These are phyloP conservation scores for Syncephalastrum contaminatum DNA, from an alignment of 371 early-diverging fungal genomes.

Conservation along the genomic window DNA sequence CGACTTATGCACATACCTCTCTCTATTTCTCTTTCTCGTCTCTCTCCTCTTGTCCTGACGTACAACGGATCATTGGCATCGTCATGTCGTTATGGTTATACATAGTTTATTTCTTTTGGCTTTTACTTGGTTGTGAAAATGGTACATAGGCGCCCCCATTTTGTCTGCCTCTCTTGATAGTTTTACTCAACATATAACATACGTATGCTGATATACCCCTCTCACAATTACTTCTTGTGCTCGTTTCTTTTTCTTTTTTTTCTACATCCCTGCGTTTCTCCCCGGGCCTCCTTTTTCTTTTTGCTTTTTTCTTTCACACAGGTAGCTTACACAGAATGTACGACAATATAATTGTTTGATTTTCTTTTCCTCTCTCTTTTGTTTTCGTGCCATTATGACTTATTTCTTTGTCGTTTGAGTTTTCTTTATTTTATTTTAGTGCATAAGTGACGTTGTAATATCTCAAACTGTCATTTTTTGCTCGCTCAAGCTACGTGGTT, in stretches of 20 bases:
- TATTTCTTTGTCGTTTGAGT: too few relatives aligned
- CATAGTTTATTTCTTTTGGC: constrained; percentile 1
- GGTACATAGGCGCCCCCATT: too few relatives aligned
- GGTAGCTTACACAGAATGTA: background rate
- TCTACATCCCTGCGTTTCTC: constrained; percentile 4
- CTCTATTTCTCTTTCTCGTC: background rate
- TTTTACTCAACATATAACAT: too few relatives aligned
- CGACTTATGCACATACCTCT: constrained; percentile 1
- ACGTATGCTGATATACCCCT: background rate
- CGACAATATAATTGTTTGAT: too few relatives aligned
- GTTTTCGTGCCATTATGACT: too few relatives aligned
- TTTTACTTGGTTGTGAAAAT: too few relatives aligned
- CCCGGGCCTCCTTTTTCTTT: constrained; percentile 3
- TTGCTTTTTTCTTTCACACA: background rate
- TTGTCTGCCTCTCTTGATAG: background rate
- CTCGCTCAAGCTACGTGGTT: constrained; percentile 58
- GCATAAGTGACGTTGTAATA: constrained; percentile 3
- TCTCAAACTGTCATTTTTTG: constrained; percentile 34
- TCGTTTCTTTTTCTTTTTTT: constrained; percentile 1
- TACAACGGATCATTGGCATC: constrained; percentile 12
- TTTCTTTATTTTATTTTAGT: background rate
- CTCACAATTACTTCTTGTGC: background rate
- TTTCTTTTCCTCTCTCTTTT: too few relatives aligned
- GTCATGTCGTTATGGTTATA: constrained; percentile 1
- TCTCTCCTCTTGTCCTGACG: constrained; percentile 3